phyloP scores from a whole-genome alignment of 805 yeast genomes.

The Suhomyces xylopsoci region DNA sequence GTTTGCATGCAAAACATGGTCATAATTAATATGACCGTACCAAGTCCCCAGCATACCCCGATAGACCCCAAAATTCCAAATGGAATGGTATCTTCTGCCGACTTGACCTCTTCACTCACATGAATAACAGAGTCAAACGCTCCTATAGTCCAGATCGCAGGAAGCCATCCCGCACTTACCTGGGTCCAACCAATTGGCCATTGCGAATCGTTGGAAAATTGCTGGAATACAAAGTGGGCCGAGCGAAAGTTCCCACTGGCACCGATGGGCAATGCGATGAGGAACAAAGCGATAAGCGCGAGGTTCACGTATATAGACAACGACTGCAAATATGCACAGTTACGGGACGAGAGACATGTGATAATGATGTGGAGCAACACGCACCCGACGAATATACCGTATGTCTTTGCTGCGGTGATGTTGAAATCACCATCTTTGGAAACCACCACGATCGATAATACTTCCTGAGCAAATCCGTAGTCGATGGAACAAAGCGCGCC shows the following conservation, averaged over 20 bases:
- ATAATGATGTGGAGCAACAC: slow-evolving; percentile 20
- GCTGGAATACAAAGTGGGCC: slow-evolving; percentile 25
- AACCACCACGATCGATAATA: slow-evolving; percentile 25
- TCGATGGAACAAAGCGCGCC: slow-evolving; percentile 30
- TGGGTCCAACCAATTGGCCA: slow-evolving; percentile 28
- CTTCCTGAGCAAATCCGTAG: slow-evolving; percentile 30
- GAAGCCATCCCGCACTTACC: slow-evolving; percentile 28
- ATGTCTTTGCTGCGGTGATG: slow-evolving; percentile 24
- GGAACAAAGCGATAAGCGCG: slow-evolving; percentile 18
- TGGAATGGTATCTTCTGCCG: slow-evolving; percentile 38
- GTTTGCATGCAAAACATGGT: slow-evolving; percentile 33
- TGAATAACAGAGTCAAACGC: slow-evolving; percentile 43
- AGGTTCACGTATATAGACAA: slow-evolving; percentile 23
- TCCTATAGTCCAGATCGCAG: slow-evolving; percentile 38
- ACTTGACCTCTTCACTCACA: slow-evolving; percentile 41
- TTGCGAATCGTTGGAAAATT: slow-evolving; percentile 23
- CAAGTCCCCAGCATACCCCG: slow-evolving; percentile 24
- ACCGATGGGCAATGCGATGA: slow-evolving; percentile 31
- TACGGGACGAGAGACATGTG: slow-evolving; percentile 23
- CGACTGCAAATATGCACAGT: slow-evolving; percentile 25
- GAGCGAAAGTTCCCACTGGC: slow-evolving; percentile 28
- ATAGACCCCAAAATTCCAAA: slow-evolving; percentile 39
- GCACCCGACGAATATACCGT: slow-evolving; percentile 32
- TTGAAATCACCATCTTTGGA: slow-evolving; percentile 28
- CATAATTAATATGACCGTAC: slow-evolving; percentile 38